Base-by-base conservation (phyloP, 257 asterid genomes). In the Solanum bukasovii region DNA sequence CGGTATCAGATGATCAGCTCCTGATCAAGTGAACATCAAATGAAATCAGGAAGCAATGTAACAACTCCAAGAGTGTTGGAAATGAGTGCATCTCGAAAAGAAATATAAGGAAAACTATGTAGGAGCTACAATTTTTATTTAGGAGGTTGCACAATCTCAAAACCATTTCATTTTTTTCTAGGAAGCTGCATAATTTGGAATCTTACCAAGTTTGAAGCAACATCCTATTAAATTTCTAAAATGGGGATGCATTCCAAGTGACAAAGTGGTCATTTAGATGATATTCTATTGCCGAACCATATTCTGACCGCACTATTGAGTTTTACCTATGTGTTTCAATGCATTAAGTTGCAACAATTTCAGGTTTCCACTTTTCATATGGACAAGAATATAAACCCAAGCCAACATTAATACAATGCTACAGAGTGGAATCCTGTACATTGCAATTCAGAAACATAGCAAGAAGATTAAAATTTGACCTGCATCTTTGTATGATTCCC, bases 1-100 rank as follows among this genome's bases (percentile, higher is more conserved):
- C 46, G 98, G 98, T 79, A 96, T 94, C 71, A 89, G 94, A 93
- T 96, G 96, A 91, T 96, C 99, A 91, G 98, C 99, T 83, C 98
- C 99, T 96, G 93, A 46, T 49, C 29, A 49, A 81, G 85, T 81
- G 27, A 13, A 46, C 42, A 29, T 29, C 29, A 81, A 81, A 81
- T 31, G 42, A 49, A 81, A 81, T 81, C 85, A 81, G 70, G 85
- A 81, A 29, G 70, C 70, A 81, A 81, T 27, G 29, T 16, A 81
- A 81, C 85, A 81, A 29, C 70, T 29, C 42, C 85, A 46, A 81
- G 70, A 46, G 40, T 81, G 42, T 5, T 31, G 13, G 37, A 49
- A 81, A 81, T 81, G 85, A 81, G 85, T 14, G 1, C 40, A 46
- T 49, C 85, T 46, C 68, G 5, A 46, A 44, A 81, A 81, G 68